Conservation (phyloP, 305 asterid species). For the Vinca major region DNA sequence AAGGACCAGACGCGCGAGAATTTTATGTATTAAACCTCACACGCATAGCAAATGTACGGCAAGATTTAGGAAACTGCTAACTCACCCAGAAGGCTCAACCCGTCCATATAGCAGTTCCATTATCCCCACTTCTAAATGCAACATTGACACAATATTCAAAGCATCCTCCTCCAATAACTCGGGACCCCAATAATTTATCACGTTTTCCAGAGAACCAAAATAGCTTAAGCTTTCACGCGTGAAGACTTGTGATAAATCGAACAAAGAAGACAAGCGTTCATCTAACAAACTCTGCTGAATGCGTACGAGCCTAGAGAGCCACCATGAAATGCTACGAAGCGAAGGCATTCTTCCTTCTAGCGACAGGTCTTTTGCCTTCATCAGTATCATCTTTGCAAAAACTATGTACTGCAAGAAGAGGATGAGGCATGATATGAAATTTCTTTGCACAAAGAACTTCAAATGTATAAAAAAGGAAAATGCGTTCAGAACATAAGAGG, state of each 20-base stretch:
- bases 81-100: constrained; percentile 74
- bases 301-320: constrained; percentile 74
- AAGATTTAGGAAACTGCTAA: neutral
- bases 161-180: constrained; percentile 43
- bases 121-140: constrained; percentile 78
- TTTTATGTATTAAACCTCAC: neutral
- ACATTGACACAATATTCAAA: constrained; percentile 43
- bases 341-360: constrained; percentile 38
- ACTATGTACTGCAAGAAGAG: constrained; percentile 58
- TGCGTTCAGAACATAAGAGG: constrained; percentile 2
- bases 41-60: neutral
- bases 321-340: constrained; percentile 67
- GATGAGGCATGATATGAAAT: constrained; percentile 16
- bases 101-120: constrained; percentile 78
- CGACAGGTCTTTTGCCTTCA: constrained; percentile 54
- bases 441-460: neutral
- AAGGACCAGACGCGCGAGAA: neutral
- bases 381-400: constrained; percentile 62
- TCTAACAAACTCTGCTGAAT: constrained; percentile 79
- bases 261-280: constrained; percentile 64
- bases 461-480: constrained; percentile 20
- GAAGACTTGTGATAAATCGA: constrained; percentile 66
- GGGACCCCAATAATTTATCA: constrained; percentile 54
- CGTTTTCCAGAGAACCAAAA: constrained; percentile 59
- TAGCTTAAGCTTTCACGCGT: constrained; percentile 40